Evolutionary conservation across 78 protist genomes (phyloP).

Genomic region (Dictyostelium brefeldianum): DNA sequence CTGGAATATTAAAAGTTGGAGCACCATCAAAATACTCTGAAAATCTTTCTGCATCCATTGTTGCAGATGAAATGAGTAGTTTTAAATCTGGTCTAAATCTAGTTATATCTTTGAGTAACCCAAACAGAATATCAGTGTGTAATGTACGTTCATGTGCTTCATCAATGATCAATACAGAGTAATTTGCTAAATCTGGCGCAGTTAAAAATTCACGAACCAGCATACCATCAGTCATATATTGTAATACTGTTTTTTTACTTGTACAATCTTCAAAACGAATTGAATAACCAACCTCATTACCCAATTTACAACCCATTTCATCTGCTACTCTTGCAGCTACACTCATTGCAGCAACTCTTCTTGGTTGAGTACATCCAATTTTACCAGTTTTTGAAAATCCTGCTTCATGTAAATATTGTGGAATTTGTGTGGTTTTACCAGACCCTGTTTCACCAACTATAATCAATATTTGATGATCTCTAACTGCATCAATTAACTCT

Average conservation of each 20-base stretch:
- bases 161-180: slow-evolving; percentile 97
- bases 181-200: slow-evolving; percentile 93
- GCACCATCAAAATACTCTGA: slow-evolving; percentile 95
- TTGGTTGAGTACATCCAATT: slow-evolving; percentile 98
- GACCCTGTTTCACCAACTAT: slow-evolving; percentile 89
- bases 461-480: slow-evolving; percentile 55
- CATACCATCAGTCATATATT: slow-evolving; percentile 99
- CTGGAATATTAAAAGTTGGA: slow-evolving; percentile 92
- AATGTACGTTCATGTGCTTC: slow-evolving; percentile 99
- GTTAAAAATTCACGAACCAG: slow-evolving; percentile 96
- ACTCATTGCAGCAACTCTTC: slow-evolving; percentile 98
- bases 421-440: slow-evolving; percentile 97
- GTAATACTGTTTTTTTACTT: slow-evolving; percentile 85
- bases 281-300: slow-evolving; percentile 94
- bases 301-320: slow-evolving; percentile 92
- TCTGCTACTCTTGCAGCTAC: slow-evolving; percentile 98
- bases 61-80: slow-evolving; percentile 95
- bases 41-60: slow-evolving; percentile 98
- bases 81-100: slow-evolving; percentile 94
- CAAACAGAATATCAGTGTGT: slow-evolving; percentile 99
- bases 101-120: slow-evolving; percentile 92
- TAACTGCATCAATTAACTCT: slow-evolving; percentile 77
- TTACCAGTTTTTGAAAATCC: slow-evolving; percentile 88
- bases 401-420: slow-evolving; percentile 96
- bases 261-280: slow-evolving; percentile 98